Evolutionary conservation across 1,139 yeast genomes (phyloP).

Genomic region (Pichia inconspicua): DNA sequence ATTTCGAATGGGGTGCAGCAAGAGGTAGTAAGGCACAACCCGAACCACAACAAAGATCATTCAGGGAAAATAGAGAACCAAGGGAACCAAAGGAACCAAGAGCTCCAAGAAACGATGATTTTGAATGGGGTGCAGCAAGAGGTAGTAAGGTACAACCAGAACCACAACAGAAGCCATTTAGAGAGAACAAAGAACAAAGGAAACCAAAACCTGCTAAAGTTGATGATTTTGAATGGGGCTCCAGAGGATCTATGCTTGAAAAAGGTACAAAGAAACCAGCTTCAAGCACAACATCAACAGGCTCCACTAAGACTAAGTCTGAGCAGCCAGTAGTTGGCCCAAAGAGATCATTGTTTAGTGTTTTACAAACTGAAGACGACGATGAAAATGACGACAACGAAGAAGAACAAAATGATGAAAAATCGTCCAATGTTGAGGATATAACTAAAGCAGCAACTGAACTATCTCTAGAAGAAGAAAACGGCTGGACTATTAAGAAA

Average conservation of each 20-base stretch:
- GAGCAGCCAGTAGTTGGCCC: slow-evolving; percentile 21
- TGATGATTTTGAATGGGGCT: slow-evolving; percentile 36
- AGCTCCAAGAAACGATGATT: slow-evolving; percentile 22
- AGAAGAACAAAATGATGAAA: slow-evolving; percentile 14
- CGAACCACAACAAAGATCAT: slow-evolving; percentile 10
- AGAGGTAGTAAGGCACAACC: slow-evolving; percentile 32
- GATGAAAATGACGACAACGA: slow-evolving; percentile 40
- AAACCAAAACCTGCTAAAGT: slow-evolving; percentile 16
- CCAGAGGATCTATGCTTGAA: slow-evolving; percentile 19
- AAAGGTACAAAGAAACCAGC: slow-evolving; percentile 20
- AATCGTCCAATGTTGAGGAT: slow-evolving; percentile 24
- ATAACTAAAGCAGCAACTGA: slow-evolving; percentile 36
- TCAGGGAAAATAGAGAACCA: slow-evolving; percentile 24
- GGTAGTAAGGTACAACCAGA: slow-evolving; percentile 23
- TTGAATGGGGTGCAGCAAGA: slow-evolving; percentile 39
- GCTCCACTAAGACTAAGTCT: slow-evolving; percentile 13
- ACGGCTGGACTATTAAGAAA: slow-evolving; percentile 41
- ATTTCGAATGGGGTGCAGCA: slow-evolving; percentile 40
- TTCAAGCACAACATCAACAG: slow-evolving; percentile 23
- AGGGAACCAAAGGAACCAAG: slow-evolving; percentile 28
- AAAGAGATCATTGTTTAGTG: slow-evolving; percentile 50
- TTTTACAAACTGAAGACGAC: slow-evolving; percentile 60
- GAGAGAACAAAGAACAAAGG: background rate
- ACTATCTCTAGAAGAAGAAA: slow-evolving; percentile 35
- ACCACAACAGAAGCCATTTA: slow-evolving; percentile 14